Percentiles rank a stretch among this genome's conserved stretches.
These are phyloP conservation scores for Microdochium trichocladiopsis DNA, from an alignment of 2,329 filamentous ascomycete genomes.

Conservation along the genomic window DNA sequence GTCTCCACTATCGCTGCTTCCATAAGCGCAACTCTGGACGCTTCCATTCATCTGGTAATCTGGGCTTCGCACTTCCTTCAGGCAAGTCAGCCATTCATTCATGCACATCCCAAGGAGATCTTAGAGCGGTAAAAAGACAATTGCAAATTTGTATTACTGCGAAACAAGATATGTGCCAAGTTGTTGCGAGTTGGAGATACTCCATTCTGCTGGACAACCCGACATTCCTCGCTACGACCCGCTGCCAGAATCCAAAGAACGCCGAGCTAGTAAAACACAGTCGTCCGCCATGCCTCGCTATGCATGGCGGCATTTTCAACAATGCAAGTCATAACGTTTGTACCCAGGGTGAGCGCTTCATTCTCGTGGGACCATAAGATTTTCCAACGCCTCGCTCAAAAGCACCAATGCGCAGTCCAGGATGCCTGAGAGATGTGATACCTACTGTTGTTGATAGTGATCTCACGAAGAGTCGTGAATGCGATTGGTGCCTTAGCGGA, in stretches of 20 bases:
- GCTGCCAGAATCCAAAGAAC: neutral
- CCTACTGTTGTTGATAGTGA: conserved; percentile 17
- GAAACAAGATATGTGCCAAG: neutral
- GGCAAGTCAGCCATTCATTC: too few species aligned
- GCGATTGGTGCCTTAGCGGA: conserved; percentile 50
- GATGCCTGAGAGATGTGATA: conserved; percentile 20
- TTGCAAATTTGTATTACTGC: neutral
- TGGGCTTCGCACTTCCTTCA: too few species aligned
- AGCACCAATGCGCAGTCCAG: conserved; percentile 16
- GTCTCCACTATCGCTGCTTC: neutral
- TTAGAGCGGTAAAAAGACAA: neutral
- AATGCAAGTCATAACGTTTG: neutral
- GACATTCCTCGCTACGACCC: too few species aligned
- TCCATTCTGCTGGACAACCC: neutral
- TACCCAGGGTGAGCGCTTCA: conserved; percentile 1
- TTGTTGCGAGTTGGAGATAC: neutral
- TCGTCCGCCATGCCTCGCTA: neutral
- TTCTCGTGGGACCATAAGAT: conserved; percentile 4
- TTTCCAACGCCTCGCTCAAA: conserved; percentile 19
- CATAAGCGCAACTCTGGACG: neutral
- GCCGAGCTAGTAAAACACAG: neutral
- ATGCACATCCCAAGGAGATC: too few species aligned
- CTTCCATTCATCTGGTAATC: too few species aligned
- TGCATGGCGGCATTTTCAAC: neutral
- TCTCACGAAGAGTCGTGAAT: conserved; percentile 10